Evolutionary conservation across 441 rosid genomes (phyloP).

Genomic region (Pelargonium australe): DNA sequence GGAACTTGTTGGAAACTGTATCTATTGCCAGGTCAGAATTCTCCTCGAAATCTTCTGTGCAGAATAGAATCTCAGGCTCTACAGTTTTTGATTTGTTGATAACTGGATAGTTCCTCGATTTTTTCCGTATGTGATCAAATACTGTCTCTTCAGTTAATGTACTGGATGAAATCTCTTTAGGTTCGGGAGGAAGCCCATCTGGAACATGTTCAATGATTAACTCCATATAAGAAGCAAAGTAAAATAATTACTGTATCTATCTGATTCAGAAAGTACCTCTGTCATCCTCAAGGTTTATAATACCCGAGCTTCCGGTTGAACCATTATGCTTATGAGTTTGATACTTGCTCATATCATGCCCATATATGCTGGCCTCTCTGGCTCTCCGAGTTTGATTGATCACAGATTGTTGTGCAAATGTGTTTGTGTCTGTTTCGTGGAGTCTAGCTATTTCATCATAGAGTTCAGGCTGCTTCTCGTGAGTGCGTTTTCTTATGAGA

Average conservation of each 20-base stretch:
- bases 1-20: slow-evolving; percentile 9
- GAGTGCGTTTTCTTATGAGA: slow-evolving; percentile 42
- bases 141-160: slow-evolving; percentile 43
- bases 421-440: slow-evolving; percentile 23
- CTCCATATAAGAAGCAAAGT: slow-evolving; percentile 6
- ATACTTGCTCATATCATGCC: slow-evolving; percentile 3
- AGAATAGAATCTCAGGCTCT: slow-evolving; percentile 14
- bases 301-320: slow-evolving; percentile 21
- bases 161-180: slow-evolving; percentile 24
- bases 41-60: slow-evolving; percentile 12
- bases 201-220: slow-evolving; percentile 14
- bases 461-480: slow-evolving; percentile 32
- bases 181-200: slow-evolving; percentile 29
- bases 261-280: slow-evolving; percentile 28
- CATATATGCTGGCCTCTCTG: slow-evolving; percentile 19
- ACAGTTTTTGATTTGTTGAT: slow-evolving; percentile 26
- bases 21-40: slow-evolving; percentile 18
- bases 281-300: slow-evolving; percentile 25
- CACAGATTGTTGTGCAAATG: slow-evolving; percentile 27
- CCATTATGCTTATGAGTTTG: slow-evolving; percentile 18
- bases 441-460: slow-evolving; percentile 22
- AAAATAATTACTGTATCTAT: slow-evolving; percentile 11
- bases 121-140: slow-evolving; percentile 60
- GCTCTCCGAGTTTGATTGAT: slow-evolving; percentile 23
- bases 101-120: slow-evolving; percentile 54